A percentile compares a stretch with the other conserved stretches of the same genome.
These are phyloP conservation scores for Rhodotorula sp. DNA, from an alignment of 1,284 basidiomycete species.

Conservation along the genomic window DNA sequence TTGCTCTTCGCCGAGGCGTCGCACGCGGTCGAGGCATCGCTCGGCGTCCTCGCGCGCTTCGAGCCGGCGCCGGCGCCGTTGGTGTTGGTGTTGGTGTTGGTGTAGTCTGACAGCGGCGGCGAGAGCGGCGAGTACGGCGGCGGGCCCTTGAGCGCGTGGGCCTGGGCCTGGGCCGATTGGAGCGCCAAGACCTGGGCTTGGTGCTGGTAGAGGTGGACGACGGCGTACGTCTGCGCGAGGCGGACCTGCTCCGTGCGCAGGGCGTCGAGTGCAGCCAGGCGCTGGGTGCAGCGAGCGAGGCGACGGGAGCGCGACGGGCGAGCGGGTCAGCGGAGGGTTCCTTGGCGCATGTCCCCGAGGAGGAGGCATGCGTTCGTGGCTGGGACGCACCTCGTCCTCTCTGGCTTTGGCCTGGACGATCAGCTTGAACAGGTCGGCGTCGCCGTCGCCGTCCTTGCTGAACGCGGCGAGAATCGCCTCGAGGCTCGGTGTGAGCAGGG, in stretches of 20 bases:
- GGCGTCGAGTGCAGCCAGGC: conserved; percentile 37
- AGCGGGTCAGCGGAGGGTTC: neutral
- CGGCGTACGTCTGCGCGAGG: conserved; percentile 18
- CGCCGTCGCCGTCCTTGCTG: conserved; percentile 37
- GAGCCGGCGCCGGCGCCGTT: neutral
- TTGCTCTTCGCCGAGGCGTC: conserved; percentile 8
- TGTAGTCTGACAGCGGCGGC: neutral
- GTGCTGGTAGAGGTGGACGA: conserved; percentile 11
- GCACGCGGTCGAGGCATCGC: conserved; percentile 12
- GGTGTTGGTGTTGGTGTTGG: too few species aligned
- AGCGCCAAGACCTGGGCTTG: neutral
- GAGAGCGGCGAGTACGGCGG: conserved; percentile 19
- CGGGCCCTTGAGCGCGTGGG: neutral
- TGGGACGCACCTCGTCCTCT: conserved; percentile 42
- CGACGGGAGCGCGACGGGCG: too few species aligned
- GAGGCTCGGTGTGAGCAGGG: conserved; percentile 32
- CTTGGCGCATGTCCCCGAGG: neutral
- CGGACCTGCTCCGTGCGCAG: conserved; percentile 40
- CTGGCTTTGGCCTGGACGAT: conserved; percentile 41
- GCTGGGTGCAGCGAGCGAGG: conserved; percentile 4
- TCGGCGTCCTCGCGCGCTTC: conserved; percentile 16
- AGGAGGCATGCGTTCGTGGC: neutral
- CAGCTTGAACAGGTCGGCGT: conserved; percentile 41
- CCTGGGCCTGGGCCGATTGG: neutral
- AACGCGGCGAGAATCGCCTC: conserved; percentile 37